Percentiles rank a stretch among this genome's conserved stretches.
Evolutionary conservation across 352 stramenopile species (phyloP).

Genomic region (Phytopythium oedochilum): DNA sequence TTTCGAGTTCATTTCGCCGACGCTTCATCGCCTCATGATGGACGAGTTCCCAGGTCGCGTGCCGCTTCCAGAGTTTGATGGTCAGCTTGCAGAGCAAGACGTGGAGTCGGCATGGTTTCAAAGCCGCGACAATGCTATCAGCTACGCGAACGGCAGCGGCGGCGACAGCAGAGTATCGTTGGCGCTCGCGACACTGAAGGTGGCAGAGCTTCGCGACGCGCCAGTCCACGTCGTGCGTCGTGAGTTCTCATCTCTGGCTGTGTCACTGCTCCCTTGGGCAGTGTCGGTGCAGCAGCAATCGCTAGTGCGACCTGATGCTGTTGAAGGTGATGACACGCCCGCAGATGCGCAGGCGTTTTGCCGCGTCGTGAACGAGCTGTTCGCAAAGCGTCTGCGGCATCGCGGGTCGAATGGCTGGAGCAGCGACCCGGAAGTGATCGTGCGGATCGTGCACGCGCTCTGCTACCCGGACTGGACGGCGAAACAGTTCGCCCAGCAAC

Average conservation of each 20-base stretch:
- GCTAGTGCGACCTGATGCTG: neutral
- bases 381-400: conserved; percentile 8
- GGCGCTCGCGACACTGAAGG: conserved; percentile 1
- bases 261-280: neutral
- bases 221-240: neutral
- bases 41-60: conserved; percentile 37
- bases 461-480: conserved; percentile 38
- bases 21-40: conserved; percentile 41
- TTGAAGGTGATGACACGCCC: neutral
- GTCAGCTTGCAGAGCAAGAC: conserved; percentile 11
- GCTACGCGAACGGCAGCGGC: no score
- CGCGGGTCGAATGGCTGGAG: neutral
- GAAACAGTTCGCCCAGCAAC: conserved; percentile 25
- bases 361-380: neutral
- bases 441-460: conserved; percentile 38
- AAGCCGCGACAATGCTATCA: conserved; percentile 2
- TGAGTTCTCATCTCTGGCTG: conserved; percentile 1
- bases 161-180: neutral
- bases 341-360: neutral
- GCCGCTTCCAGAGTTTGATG: neutral
- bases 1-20: conserved; percentile 54
- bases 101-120: conserved; percentile 27
- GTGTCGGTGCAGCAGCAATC: neutral
- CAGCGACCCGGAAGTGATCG: neutral
- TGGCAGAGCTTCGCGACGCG: neutral